Evolutionary conservation across 73 alveolate genomes (phyloP), one percentile per base, ranked within the genome.

Genomic region (Strombidium stylifer): DNA sequence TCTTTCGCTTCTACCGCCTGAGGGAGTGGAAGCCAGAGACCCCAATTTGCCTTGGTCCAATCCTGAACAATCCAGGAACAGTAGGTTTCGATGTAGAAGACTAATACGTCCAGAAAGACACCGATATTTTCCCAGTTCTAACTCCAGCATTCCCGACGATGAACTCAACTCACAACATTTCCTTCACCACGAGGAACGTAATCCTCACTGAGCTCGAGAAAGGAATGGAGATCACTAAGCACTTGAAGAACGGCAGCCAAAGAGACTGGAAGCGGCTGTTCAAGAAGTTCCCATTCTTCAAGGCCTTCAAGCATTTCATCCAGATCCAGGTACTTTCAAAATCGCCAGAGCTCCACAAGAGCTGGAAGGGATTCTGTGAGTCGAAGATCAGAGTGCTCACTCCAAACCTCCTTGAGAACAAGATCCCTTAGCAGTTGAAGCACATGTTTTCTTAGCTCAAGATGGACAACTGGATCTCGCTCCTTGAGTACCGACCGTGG

Each of bases 91-190:
- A 64, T 1, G 57, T 36, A 2, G 78, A 64, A 11, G 23, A 25
- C 20, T 46, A 44, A 37, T 64, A 64, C 32, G 54, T 47, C 46
- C 48, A 54, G 59, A 44, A 41, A 36, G n/a, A 54, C 18, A 56
- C 77, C 64, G 82, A 85, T 51, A 68, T 85, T 30, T 88, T 94
- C 86, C 92, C 96, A 57, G 85, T 94, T 55, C 84, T 94, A 60
- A 94, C 99, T 4, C 99, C 99, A 0, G 98, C 99, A 14, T 94
- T 73, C 82, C 99, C 99, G 32, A 69, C 85, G 28, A 92, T 88
- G 87, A 94, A 94, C 61, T 83, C 99, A 14, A 91, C 96, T 34
- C 79, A 85, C 62, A 83, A 82, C 45, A 93, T 94, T 19, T 85
- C 94, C 12, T 69, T 49, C 46, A 81, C 96, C 31, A 89, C 97